Conservation (phyloP, 352 stramenopile genomes). For the Phytophthora fragariaefolia region DNA sequence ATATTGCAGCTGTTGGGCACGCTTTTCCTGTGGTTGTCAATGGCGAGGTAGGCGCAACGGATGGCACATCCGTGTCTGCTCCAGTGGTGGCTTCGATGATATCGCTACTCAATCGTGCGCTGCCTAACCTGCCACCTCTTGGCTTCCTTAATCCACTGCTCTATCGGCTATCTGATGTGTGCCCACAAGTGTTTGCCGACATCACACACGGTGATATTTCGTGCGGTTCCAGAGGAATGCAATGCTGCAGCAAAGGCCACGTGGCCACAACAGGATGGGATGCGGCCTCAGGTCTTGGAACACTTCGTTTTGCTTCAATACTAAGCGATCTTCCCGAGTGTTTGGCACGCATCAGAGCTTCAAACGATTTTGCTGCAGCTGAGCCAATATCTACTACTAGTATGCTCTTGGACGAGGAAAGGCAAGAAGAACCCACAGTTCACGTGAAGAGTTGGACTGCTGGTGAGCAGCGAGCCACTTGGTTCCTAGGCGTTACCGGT, state of each 20-base stretch:
- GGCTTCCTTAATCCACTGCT: constrained; percentile 80
- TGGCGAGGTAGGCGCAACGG: constrained; percentile 54
- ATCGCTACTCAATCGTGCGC: constrained; percentile 61
- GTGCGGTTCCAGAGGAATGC: constrained; percentile 53
- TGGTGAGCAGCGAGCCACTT: constrained; percentile 28
- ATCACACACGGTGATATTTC: constrained; percentile 67
- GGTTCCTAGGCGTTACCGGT: constrained; percentile 40
- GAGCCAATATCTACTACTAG: constrained; percentile 8
- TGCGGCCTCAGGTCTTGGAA: constrained; percentile 68
- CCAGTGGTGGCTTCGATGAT: constrained; percentile 74
- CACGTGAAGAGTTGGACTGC: constrained; percentile 22
- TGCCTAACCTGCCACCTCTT: constrained; percentile 44
- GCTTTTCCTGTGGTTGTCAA: constrained; percentile 71
- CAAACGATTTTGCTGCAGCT: constrained; percentile 10
- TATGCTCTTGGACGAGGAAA: constrained; percentile 17
- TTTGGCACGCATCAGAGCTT: constrained; percentile 32
- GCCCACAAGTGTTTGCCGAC: constrained; percentile 75
- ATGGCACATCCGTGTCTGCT: constrained; percentile 79
- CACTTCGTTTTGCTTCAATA: constrained; percentile 53
- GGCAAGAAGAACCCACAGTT: background rate
- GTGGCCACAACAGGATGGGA: constrained; percentile 68
- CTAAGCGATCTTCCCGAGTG: constrained; percentile 51
- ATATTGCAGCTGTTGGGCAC: constrained; percentile 71
- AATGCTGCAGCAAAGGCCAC: constrained; percentile 61
- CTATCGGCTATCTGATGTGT: constrained; percentile 64